Percentiles rank a stretch among this genome's conserved stretches.
These are phyloP conservation scores for Coix lacrymajobi DNA, from an alignment of 176 grass and related monocot genomes.

Conservation along the genomic window DNA sequence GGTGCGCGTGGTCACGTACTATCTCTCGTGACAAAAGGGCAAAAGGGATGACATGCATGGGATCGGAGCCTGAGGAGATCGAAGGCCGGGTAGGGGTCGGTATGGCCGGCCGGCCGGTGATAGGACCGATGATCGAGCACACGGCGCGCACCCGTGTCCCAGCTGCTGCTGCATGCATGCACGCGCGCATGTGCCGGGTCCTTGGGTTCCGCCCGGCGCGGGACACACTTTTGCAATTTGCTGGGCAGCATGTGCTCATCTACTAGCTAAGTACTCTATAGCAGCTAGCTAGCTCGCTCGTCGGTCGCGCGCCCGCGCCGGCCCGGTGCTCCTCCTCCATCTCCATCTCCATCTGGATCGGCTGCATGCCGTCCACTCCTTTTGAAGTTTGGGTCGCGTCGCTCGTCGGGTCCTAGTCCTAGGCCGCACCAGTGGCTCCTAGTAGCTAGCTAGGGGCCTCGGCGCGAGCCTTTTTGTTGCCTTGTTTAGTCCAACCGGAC, in stretches of 20 bases:
- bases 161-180: neutral
- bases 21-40: neutral
- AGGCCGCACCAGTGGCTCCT: neutral
- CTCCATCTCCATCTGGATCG: neutral
- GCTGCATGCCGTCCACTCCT: constrained; percentile 35
- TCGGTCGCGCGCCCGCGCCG: neutral
- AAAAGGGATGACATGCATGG: neutral
- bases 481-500: constrained; percentile 45
- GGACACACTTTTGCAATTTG: constrained; percentile 12
- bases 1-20: neutral
- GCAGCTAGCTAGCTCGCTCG: neutral
- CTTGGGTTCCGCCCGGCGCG: neutral
- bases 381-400: constrained; percentile 8
- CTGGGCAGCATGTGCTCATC: constrained; percentile 12
- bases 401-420: neutral
- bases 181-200: constrained; percentile 23
- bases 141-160: neutral
- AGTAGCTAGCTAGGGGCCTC: neutral
- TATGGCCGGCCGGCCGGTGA: neutral
- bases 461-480: constrained; percentile 1
- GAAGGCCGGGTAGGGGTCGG: too few relatives aligned
- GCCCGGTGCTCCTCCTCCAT: neutral
- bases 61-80: too few relatives aligned
- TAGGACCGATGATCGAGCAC: neutral
- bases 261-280: neutral